These are phyloP conservation scores for Mucor irregularis DNA, from an alignment of 371 early-diverging fungal genomes.

Conservation along the genomic window DNA sequence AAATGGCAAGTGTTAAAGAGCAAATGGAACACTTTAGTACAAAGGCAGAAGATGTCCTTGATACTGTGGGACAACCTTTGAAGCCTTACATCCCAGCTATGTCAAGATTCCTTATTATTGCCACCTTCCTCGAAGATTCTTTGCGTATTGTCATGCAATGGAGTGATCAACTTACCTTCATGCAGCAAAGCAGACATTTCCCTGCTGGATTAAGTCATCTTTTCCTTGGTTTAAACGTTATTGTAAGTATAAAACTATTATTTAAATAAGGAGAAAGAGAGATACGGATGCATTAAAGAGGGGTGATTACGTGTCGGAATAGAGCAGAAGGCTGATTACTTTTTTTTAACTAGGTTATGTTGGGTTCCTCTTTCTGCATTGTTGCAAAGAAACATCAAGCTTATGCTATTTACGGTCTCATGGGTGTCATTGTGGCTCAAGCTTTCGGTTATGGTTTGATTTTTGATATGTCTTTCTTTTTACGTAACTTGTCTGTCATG, in stretches of 20 bases:
- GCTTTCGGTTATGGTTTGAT: slow-evolving; percentile 92
- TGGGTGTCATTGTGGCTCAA: slow-evolving; percentile 81
- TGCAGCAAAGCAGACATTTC: slow-evolving; percentile 78
- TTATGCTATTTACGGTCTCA: slow-evolving; percentile 79
- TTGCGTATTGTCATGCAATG: slow-evolving; percentile 88
- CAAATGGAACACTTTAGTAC: slow-evolving; percentile 36
- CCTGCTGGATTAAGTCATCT: slow-evolving; percentile 75
- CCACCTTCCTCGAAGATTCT: slow-evolving; percentile 95
- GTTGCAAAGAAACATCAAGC: slow-evolving; percentile 79
- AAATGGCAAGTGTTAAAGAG: slow-evolving; percentile 29
- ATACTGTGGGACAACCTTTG: slow-evolving; percentile 72
- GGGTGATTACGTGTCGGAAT: background rate
- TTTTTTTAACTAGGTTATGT: slow-evolving; percentile 62
- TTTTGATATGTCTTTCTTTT: slow-evolving; percentile 86
- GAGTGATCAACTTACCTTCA: slow-evolving; percentile 82
- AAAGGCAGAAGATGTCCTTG: slow-evolving; percentile 77
- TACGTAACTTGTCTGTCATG: slow-evolving; percentile 89
- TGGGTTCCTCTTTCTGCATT: slow-evolving; percentile 74
- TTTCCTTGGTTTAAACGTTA: slow-evolving; percentile 82
- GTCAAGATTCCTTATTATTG: slow-evolving; percentile 90
- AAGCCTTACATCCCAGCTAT: slow-evolving; percentile 92
- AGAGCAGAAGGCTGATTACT: background rate
- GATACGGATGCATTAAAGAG: background rate
- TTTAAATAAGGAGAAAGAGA: background rate
- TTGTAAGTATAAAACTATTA: slow-evolving; percentile 54